Evolutionary conservation across 2,329 filamentous ascomycete genomes (phyloP).

Genomic region (Exophiala sp.): DNA sequence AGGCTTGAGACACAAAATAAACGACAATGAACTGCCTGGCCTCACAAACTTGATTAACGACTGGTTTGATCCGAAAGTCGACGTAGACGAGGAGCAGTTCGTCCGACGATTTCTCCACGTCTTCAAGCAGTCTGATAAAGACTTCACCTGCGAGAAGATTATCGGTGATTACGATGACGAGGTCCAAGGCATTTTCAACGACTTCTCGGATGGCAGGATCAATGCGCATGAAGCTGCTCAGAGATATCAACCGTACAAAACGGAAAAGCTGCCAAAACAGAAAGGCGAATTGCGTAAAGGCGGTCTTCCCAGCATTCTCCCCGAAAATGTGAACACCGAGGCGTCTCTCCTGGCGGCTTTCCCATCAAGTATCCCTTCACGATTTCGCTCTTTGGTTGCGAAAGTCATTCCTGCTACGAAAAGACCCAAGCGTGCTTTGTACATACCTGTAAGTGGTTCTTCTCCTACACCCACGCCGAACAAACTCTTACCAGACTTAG

Average conservation of each 20-base stretch:
- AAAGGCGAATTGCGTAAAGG: slow-evolving; percentile 11
- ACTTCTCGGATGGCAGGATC: slow-evolving; percentile 23
- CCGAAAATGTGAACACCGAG: slow-evolving; percentile 15
- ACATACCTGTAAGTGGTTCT: slow-evolving; percentile 15
- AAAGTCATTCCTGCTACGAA: slow-evolving; percentile 17
- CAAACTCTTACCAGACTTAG: slow-evolving; percentile 2
- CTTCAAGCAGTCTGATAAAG: slow-evolving; percentile 20
- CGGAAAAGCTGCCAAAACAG: slow-evolving; percentile 6
- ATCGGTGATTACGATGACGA: slow-evolving; percentile 21
- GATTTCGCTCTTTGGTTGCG: slow-evolving; percentile 12
- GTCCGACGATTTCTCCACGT: slow-evolving; percentile 18
- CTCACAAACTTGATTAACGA: slow-evolving; percentile 17
- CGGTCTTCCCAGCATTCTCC: slow-evolving; percentile 9
- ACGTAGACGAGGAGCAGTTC: slow-evolving; percentile 23
- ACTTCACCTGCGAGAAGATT: slow-evolving; percentile 20
- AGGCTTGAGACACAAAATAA: slow-evolving; percentile 15
- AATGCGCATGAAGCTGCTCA: slow-evolving; percentile 19
- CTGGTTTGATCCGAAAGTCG: slow-evolving; percentile 19
- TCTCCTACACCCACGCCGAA: background rate
- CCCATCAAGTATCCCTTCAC: slow-evolving; percentile 22
- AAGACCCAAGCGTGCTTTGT: slow-evolving; percentile 17
- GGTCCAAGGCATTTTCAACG: slow-evolving; percentile 19
- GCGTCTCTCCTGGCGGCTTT: slow-evolving; percentile 12
- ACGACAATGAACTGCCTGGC: slow-evolving; percentile 19
- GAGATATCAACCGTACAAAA: slow-evolving; percentile 10